Evolutionary conservation across 352 stramenopile species (phyloP), one percentile per base, ranked within the genome.

Genomic region (Globisporangium apiculatum): DNA sequence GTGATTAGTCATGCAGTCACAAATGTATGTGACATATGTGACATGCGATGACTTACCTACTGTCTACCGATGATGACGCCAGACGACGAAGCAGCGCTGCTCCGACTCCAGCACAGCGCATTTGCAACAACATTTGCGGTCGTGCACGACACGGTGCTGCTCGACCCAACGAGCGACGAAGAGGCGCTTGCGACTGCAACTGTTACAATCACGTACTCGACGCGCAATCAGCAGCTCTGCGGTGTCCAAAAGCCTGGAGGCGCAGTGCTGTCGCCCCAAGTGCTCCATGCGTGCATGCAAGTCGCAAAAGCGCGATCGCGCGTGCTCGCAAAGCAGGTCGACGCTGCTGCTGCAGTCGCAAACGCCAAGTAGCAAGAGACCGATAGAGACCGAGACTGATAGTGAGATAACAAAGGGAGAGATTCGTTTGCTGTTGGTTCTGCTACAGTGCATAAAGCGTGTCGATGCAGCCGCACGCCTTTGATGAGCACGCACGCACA

Each of bases 231-330:
- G 14, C 67, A 87, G 62, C 76, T 94, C 47, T 82, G 72, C 52
- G 59, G 81, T 18, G 78, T 94, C 47, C 72, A 90, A 62, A 94
- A 94, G 60, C 65, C 83, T 8, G 83, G 83, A 24, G 83, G 83
- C 8, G 50, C 59, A 1, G 65, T 83, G 15, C 57, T 91, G 14
- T 58, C 73, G 6, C 58, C 76, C 1, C 55, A 53, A 36, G 83
- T 70, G 38, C 77, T 94, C 48, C 72, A 86, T 35, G 45, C 71
- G 47, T 90, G 80, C 63, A 90, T 91, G 79, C 48, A 69, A 31
- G 53, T 74, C n/a, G 81, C 83, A 49, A 86, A 86, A 56, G 55
- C 57, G 35, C 76, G 75, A 24, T 61, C 62, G 5, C 55, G 62
- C 42, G 43, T 51, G 37, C 65, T 87, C 57, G 72, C 70, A 4